Conservation (phyloP, 1,284 basidiomycete species). For the Trichosporon faecale region DNA sequence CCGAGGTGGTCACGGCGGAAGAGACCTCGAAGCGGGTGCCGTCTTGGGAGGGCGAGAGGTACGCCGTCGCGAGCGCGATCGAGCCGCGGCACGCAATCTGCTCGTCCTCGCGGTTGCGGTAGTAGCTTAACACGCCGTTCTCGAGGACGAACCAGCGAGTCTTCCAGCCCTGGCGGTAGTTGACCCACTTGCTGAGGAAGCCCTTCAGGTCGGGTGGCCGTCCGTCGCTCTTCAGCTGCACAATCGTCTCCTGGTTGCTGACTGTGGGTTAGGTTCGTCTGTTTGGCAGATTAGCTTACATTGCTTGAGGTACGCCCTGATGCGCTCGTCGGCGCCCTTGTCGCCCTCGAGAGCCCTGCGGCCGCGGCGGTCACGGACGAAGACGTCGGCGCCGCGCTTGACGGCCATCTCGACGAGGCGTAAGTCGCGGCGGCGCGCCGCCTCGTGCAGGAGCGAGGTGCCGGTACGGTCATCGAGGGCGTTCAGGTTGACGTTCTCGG, state of each 20-base stretch:
- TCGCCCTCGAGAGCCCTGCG: conserved; percentile 69
- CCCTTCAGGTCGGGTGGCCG: conserved; percentile 67
- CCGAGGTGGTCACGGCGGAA: conserved; percentile 54
- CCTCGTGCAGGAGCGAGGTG: conserved; percentile 79
- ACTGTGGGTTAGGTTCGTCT: conserved; percentile 56
- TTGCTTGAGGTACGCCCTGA: conserved; percentile 78
- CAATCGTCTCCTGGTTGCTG: conserved; percentile 65
- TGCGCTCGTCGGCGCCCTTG: conserved; percentile 63
- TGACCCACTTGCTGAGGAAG: conserved; percentile 54
- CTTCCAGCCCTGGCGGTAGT: conserved; percentile 67
- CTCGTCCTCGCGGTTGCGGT: conserved; percentile 89
- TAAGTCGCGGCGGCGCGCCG: conserved; percentile 76
- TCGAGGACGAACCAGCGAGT: conserved; percentile 93
- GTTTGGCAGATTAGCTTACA: conserved; percentile 55
- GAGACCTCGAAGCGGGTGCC: conserved; percentile 76
- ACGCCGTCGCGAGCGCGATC: conserved; percentile 79
- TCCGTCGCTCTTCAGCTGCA: conserved; percentile 46
- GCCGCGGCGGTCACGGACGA: conserved; percentile 76
- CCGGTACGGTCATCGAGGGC: conserved; percentile 71
- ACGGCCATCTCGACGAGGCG: conserved; percentile 78
- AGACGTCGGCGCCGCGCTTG: conserved; percentile 83
- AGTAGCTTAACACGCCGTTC: conserved; percentile 75
- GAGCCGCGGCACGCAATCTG: conserved; percentile 80
- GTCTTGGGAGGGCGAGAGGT: conserved; percentile 57
- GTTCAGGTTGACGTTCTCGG: conserved; percentile 50